Evolutionary conservation across 805 yeast genomes (phyloP), one percentile per base, ranked within the genome.

Genomic region (Metschnikowia borealis): DNA sequence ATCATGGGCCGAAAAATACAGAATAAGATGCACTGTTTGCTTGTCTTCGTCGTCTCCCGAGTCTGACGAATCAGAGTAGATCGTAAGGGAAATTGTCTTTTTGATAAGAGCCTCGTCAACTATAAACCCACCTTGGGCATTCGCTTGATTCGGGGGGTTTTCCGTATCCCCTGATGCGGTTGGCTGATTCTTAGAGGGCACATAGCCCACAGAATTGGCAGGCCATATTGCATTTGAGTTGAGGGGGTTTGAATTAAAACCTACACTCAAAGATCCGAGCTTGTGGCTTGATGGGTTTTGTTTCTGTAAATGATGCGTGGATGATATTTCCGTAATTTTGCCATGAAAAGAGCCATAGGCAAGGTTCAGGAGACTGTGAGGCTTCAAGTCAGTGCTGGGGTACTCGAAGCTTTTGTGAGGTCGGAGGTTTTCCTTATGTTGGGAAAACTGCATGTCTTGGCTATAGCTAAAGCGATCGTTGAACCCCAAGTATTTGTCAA

Each of bases 1-100:
- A 64, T 91, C 96, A 18, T 80, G 80, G 0, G 89, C 84, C 31
- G 79, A 72, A 63, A 89, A 91, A 66, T 91, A 91, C 7, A 91
- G 82, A 2, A 91, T 82, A 49, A 91, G 67, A 62, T 92, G 97
- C 43, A 84, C 69, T 3, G 86, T 80, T 58, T 76, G 79, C 41
- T 62, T 64, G 31, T 58, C 57, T 29, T 61, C 60, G 11, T 58
- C 58, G 5, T 49, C 46, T 18, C 68, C 67, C 20, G 67, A 7
- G 10, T 41, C 45, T 1, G 50, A 65, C 2, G 34, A 13, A 17
- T 35, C 46, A 2, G 46, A 13, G 8, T 44, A 44, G 14, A 85
- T 66, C n/a, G 82, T 77, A 23, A 89, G 73, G 1, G 89, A 81
- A 53, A 89, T 70, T 0, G 97, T 88, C 65, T 90, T 89, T 65